A percentile compares a stretch with the other conserved stretches of the same genome.
These are phyloP conservation scores for Biscogniauxia sp. DNA, from an alignment of 2,329 filamentous ascomycete species.

Conservation along the genomic window DNA sequence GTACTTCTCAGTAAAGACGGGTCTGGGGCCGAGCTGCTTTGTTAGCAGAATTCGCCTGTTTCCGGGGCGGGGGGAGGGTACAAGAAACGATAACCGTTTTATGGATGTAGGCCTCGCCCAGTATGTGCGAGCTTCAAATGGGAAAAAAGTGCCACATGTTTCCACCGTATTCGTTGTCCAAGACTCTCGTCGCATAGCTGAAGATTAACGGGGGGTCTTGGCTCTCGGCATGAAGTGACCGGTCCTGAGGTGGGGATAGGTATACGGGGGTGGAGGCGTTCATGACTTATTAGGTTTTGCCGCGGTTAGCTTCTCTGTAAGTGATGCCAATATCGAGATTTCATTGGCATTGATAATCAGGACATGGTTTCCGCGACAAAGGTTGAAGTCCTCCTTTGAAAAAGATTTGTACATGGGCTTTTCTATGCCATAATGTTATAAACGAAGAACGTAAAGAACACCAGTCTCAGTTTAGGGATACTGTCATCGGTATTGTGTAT, in stretches of 20 bases:
- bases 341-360: neutral
- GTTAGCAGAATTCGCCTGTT: neutral
- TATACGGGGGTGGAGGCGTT: neutral
- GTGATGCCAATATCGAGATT: neutral
- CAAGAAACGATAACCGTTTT: no score
- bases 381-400: constrained; percentile 9
- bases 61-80: no score
- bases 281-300: neutral
- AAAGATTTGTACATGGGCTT: neutral
- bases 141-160: neutral
- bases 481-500: no score
- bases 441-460: no score
- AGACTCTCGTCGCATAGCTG: neutral
- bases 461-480: no score
- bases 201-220: neutral
- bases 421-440: no score
- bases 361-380: constrained; percentile 17
- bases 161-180: neutral
- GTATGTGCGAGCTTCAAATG: neutral
- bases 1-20: neutral
- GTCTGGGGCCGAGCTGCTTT: neutral
- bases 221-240: neutral
- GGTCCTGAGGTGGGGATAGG: no score
- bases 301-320: neutral
- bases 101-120: neutral